These are phyloP conservation scores for Trichoderma citrinoviride DNA, from an alignment of 2,329 filamentous ascomycete genomes.

Conservation along the genomic window DNA sequence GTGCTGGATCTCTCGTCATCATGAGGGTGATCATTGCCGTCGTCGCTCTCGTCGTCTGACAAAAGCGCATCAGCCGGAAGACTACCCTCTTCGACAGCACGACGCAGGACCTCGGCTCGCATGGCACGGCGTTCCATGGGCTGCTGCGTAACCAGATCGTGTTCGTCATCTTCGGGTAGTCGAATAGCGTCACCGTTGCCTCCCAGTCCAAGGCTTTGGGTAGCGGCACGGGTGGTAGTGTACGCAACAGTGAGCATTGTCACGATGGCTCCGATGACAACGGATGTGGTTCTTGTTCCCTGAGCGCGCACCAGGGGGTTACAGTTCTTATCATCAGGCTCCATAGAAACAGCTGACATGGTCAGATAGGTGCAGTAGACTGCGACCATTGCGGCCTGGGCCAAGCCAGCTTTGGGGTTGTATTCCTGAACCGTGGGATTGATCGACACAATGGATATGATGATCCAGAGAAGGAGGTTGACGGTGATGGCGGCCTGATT, in stretches of 20 bases:
- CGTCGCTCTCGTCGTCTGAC: slow-evolving; percentile 66
- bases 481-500: slow-evolving; percentile 95
- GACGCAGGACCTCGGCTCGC: slow-evolving; percentile 85
- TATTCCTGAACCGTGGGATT: slow-evolving; percentile 87
- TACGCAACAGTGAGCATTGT: slow-evolving; percentile 97
- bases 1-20: slow-evolving; percentile 88
- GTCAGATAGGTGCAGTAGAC: slow-evolving; percentile 98
- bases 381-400: slow-evolving; percentile 96
- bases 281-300: slow-evolving; percentile 83
- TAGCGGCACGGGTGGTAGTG: slow-evolving; percentile 93
- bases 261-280: slow-evolving; percentile 89
- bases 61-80: slow-evolving; percentile 87
- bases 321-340: slow-evolving; percentile 89
- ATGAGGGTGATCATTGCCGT: slow-evolving; percentile 60
- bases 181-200: slow-evolving; percentile 51
- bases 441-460: slow-evolving; percentile 79
- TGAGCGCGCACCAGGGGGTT: slow-evolving; percentile 86
- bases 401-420: slow-evolving; percentile 89
- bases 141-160: slow-evolving; percentile 84
- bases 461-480: slow-evolving; percentile 80
- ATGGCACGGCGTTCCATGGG: slow-evolving; percentile 79
- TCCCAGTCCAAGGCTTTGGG: slow-evolving; percentile 77
- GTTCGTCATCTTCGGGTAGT: slow-evolving; percentile 71
- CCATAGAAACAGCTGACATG: slow-evolving; percentile 98
- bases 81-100: slow-evolving; percentile 88